A percentile compares a stretch with the other conserved stretches of the same genome.
Evolutionary conservation across 441 rosid genomes (phyloP).

Genomic region (Melastoma candidum): DNA sequence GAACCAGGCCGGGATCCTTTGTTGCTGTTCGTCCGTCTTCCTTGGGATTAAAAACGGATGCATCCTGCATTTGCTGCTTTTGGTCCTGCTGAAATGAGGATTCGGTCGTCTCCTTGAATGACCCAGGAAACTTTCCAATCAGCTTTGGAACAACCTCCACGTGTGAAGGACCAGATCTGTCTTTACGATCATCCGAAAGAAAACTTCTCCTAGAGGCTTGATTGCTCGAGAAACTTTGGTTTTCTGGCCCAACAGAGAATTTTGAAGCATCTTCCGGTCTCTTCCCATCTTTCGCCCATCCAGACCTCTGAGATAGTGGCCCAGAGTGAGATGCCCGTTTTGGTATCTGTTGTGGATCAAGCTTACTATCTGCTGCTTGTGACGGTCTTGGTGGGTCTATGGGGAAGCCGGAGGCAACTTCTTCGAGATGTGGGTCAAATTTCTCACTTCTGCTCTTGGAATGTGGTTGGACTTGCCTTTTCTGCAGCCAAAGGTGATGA

Average conservation of each 20-base stretch:
- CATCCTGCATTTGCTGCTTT: constrained; percentile 33
- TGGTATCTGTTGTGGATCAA: constrained; percentile 47
- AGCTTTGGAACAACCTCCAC: constrained; percentile 43
- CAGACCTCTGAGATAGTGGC: constrained; percentile 66
- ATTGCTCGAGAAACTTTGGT: constrained; percentile 42
- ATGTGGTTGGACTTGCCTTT: constrained; percentile 61
- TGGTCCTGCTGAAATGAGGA: constrained; percentile 42
- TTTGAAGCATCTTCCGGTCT: constrained; percentile 55
- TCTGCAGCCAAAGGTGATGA: constrained; percentile 31
- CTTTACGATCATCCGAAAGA: constrained; percentile 42
- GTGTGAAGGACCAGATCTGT: constrained; percentile 33
- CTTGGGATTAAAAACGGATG: constrained; percentile 28
- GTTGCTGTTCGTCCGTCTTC: constrained; percentile 52
- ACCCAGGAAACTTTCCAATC: constrained; percentile 74
- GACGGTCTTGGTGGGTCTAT: constrained; percentile 93
- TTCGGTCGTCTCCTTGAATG: constrained; percentile 77
- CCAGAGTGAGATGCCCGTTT: constrained; percentile 92
- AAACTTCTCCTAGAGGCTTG: constrained; percentile 47
- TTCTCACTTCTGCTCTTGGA: constrained; percentile 94
- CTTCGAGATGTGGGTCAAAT: constrained; percentile 92
- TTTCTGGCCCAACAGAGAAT: constrained; percentile 45
- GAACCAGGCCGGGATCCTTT: constrained; percentile 74
- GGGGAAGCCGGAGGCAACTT: constrained; percentile 95
- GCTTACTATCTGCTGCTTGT: constrained; percentile 51
- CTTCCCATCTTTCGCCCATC: constrained; percentile 65